Evolutionary conservation across 2,329 filamentous ascomycete genomes (phyloP).

Genomic region (Verticillium alfalfae): DNA sequence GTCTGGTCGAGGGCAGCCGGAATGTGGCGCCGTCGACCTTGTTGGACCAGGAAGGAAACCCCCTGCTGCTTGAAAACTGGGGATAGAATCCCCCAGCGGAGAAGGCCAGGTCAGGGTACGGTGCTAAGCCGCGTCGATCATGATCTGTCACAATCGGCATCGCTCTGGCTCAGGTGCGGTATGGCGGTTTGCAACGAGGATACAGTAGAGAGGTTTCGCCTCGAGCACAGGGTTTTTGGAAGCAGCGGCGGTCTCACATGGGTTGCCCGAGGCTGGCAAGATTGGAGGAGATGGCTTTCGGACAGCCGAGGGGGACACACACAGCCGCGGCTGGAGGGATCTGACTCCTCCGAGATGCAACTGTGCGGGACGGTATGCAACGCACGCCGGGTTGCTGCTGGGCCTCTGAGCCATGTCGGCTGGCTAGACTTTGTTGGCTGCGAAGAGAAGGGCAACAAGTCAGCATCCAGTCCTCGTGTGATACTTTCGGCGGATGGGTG

Average conservation of each 20-base stretch:
- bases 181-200: not conserved
- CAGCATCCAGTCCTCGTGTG: too few relatives aligned
- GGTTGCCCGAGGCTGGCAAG: not conserved
- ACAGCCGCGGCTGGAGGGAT: not conserved
- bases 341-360: not conserved
- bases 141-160: constrained; percentile 14
- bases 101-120: not conserved
- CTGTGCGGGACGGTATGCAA: not conserved
- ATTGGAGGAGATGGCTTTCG: not conserved
- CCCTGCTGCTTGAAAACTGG: not conserved
- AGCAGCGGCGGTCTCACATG: not conserved
- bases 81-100: not conserved
- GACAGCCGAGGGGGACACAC: not conserved
- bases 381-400: not conserved
- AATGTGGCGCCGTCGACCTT: not conserved
- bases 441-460: too few relatives aligned
- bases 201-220: not conserved
- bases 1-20: not conserved
- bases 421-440: not conserved
- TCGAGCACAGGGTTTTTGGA: not conserved
- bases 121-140: constrained; percentile 7
- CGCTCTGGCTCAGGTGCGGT: not conserved
- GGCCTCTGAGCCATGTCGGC: not conserved
- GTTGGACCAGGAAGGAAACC: not conserved
- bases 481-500: too few relatives aligned